Base-by-base conservation (phyloP, 1,139 yeast species). In the Taphrina communis region DNA sequence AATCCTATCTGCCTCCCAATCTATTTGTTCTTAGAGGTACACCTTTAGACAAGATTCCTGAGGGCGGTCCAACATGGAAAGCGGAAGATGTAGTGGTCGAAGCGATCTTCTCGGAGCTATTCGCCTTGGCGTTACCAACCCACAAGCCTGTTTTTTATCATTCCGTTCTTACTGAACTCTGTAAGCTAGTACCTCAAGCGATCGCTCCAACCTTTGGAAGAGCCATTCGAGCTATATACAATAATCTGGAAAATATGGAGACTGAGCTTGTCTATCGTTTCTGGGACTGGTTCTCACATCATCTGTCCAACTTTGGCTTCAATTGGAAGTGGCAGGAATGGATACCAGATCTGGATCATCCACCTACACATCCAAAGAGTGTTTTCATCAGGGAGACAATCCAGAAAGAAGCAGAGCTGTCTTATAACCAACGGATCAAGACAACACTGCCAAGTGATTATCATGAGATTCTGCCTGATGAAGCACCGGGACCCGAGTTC, bases 311-410 rank as follows among this genome's bases (percentile, higher is more conserved):
- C 77, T 95, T 94, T 78, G 93, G 90, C 71, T 95, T 91, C 78
- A 90, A 94, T 58, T 95, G 99, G 99, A 92, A 92, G 76, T 94
- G 99, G 99, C 88, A 86, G 73, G 99, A 93, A 78, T 95, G 99
- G 99, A 75, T 72, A 3, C 77, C 75, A 12, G 74, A 75, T 44
- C 71, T 77, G 46, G 71, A 73, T 19, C 76, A 80, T 56, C 78
- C 80, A 6, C 76, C 74, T 5, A 85, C 84, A 74, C 94, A 90
- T 76, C 97, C 97, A 17, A 87, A 86, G 74, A 83, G 85, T 72
- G 86, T 84, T 65, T 89, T 94, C 73, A 87, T 94, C 71, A 85
- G 84, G 74, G 92, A 92, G 78, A 83, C 93, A 73, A 88, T 94
- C 72, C 85, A 88, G 56, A 93, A 92, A 75, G 97, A 93, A 77